Evolutionary conservation across 352 stramenopile species (phyloP).

Genomic region (Pythium phragmiticola): DNA sequence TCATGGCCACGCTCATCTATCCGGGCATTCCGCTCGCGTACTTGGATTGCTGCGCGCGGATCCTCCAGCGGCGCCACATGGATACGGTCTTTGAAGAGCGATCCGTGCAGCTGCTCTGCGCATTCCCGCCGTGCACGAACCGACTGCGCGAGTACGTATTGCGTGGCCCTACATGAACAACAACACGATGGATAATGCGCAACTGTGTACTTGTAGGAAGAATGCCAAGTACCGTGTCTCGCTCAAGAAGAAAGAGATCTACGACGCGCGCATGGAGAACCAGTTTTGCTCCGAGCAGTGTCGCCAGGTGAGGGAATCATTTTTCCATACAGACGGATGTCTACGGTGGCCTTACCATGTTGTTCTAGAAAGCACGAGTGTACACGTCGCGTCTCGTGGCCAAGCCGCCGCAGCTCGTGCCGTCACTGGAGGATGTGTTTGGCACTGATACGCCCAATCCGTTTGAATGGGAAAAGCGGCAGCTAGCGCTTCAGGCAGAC

Average conservation of each 20-base stretch:
- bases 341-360: background rate
- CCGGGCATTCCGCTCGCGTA: conserved; percentile 61
- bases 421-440: conserved; percentile 76
- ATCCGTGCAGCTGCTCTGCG: conserved; percentile 61
- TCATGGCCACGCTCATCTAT: conserved; percentile 79
- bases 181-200: too few species aligned
- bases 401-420: conserved; percentile 83
- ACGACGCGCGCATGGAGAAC: conserved; percentile 74
- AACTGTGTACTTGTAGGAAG: conserved; percentile 32
- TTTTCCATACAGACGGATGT: background rate
- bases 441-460: conserved; percentile 77
- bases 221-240: conserved; percentile 72
- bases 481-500: conserved; percentile 4
- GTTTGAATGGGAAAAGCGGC: conserved; percentile 44
- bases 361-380: conserved; percentile 63
- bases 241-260: conserved; percentile 71
- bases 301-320: conserved; percentile 42
- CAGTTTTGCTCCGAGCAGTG: conserved; percentile 80
- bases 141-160: conserved; percentile 41
- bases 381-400: conserved; percentile 56
- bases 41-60: conserved; percentile 58
- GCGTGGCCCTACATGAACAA: too few species aligned
- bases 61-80: conserved; percentile 79
- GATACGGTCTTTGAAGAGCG: conserved; percentile 85
- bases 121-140: conserved; percentile 69